A percentile compares a stretch with the other conserved stretches of the same genome.
Conservation (phyloP, 169 alveolate genomes). For the Babesia bovis region DNA sequence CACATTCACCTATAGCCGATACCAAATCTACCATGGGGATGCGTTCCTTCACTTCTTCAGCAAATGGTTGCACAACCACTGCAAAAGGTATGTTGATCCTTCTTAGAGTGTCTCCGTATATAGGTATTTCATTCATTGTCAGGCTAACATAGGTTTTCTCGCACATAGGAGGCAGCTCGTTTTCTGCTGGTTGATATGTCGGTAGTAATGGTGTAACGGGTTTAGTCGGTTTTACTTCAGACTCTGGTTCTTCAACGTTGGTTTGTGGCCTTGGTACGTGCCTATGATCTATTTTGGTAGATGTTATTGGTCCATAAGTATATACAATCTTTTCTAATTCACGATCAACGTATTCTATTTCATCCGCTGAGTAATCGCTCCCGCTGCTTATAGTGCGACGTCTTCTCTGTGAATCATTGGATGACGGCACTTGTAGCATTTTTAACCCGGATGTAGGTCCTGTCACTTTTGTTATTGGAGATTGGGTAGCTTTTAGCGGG, state of each 20-base stretch:
- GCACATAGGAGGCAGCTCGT: conserved; percentile 70
- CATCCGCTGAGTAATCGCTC: not conserved
- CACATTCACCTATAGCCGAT: conserved; percentile 61
- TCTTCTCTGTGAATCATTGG: not conserved
- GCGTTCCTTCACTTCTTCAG: conserved; percentile 57
- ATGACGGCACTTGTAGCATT: too few species aligned
- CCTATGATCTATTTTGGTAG: conserved; percentile 30
- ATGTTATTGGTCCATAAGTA: conserved; percentile 39
- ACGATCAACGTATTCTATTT: conserved; percentile 24
- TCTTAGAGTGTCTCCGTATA: conserved; percentile 68
- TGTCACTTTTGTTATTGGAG: too few species aligned
- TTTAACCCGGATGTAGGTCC: too few species aligned
- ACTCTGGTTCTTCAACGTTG: not conserved
- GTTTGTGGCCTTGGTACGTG: conserved; percentile 48
- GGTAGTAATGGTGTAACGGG: too few species aligned
- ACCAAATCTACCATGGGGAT: conserved; percentile 68
- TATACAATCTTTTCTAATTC: conserved; percentile 39
- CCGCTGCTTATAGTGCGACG: not conserved
- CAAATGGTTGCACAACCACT: conserved; percentile 76
- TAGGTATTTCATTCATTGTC: conserved; percentile 68
- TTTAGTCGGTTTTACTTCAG: not conserved
- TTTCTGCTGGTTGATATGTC: conserved; percentile 29
- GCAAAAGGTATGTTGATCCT: conserved; percentile 71
- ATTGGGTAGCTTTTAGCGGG: too few species aligned
- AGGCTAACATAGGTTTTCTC: conserved; percentile 60